Percentiles rank a stretch among this genome's conserved stretches.
Evolutionary conservation across 1,284 basidiomycete genomes (phyloP).

Genomic region (Pterula multifida): DNA sequence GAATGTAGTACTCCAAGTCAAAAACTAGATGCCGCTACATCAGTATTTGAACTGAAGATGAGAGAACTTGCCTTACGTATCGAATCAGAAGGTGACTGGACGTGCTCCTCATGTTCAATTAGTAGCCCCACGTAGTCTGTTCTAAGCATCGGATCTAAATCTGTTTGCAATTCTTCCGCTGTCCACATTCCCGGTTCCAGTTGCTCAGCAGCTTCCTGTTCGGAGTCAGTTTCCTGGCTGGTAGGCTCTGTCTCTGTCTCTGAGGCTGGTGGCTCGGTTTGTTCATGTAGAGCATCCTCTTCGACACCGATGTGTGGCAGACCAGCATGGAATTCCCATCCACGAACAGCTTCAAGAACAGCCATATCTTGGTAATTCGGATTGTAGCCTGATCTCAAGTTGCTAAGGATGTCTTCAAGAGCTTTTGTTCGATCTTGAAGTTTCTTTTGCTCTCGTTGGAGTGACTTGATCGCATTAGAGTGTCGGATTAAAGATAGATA

Average conservation of each 20-base stretch:
- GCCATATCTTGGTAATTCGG: constrained; percentile 99
- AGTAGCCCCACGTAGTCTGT: constrained; percentile 67
- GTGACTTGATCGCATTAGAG: constrained; percentile 62
- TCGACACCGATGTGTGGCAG: constrained; percentile 56
- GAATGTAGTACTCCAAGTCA: constrained; percentile 77
- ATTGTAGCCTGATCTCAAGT: constrained; percentile 82
- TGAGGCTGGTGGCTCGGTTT: constrained; percentile 8
- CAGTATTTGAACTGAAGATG: constrained; percentile 8
- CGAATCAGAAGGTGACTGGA: constrained; percentile 33
- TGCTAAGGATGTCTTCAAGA: constrained; percentile 77
- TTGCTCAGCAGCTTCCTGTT: constrained; percentile 23
- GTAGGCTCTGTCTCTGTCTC: neutral
- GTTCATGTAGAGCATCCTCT: constrained; percentile 19
- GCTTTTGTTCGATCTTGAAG: constrained; percentile 66
- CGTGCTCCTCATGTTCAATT: constrained; percentile 61
- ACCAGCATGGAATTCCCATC: constrained; percentile 78
- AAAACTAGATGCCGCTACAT: constrained; percentile 47
- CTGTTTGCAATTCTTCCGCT: constrained; percentile 38
- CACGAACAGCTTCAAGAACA: constrained; percentile 90
- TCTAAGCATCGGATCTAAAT: constrained; percentile 56
- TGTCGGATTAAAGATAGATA: constrained; percentile 71
- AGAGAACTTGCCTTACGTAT: constrained; percentile 31
- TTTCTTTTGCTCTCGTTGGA: constrained; percentile 61
- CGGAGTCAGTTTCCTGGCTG: constrained; percentile 20
- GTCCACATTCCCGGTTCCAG: constrained; percentile 42